These are phyloP conservation scores for Porcisia hertigi DNA, from an alignment of 208 protist species.

Conservation along the genomic window DNA sequence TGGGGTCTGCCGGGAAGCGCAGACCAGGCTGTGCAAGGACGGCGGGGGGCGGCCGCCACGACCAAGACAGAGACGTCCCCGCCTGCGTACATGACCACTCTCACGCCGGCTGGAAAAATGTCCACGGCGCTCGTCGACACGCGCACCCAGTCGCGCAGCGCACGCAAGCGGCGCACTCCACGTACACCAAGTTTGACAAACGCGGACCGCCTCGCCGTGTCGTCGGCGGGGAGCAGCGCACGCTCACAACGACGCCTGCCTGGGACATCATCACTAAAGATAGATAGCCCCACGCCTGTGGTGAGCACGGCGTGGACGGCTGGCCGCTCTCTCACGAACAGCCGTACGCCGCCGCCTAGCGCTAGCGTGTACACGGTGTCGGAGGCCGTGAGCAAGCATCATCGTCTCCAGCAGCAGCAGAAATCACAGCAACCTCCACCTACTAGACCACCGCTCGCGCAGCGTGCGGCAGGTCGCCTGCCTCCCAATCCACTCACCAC, in stretches of 20 bases:
- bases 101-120: conserved; percentile 13
- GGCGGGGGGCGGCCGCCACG: background rate
- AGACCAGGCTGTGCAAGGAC: background rate
- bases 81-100: conserved; percentile 28
- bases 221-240: background rate
- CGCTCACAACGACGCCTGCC: conserved; percentile 9
- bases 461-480: conserved; percentile 33
- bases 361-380: background rate
- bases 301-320: conserved; percentile 29
- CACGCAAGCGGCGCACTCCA: conserved; percentile 51
- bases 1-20: conserved; percentile 3
- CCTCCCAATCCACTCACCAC: conserved; percentile 4
- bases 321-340: conserved; percentile 28
- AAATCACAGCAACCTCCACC: background rate
- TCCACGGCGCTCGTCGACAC: conserved; percentile 27
- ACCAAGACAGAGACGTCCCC: conserved; percentile 18
- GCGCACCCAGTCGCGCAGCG: conserved; percentile 27
- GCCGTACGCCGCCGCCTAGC: conserved; percentile 7
- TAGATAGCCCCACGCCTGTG: conserved; percentile 32
- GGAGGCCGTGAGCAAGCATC: conserved; percentile 1
- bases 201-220: conserved; percentile 48
- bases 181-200: conserved; percentile 74
- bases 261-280: conserved; percentile 30
- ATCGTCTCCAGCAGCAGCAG: conserved; percentile 12
- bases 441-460: conserved; percentile 11